Evolutionary conservation across 169 alveolate species (phyloP), one percentile per base, ranked within the genome.

Genomic region (Cryptosporidium viatorum): DNA sequence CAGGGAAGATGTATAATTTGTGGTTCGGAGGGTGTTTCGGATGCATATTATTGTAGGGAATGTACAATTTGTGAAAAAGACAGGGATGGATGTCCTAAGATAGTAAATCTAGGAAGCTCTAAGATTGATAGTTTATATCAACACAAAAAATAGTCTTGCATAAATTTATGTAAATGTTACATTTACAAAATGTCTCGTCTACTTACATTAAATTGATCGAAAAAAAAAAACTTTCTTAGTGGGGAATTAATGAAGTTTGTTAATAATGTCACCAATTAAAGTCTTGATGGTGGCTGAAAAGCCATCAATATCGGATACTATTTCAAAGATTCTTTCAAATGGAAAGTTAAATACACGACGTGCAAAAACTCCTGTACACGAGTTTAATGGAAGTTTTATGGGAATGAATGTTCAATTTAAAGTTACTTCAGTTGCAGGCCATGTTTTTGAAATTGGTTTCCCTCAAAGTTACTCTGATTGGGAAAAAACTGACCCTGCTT

Each of bases 41-140:
- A 98, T 91, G 99, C 99, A 1, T 98, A 98, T 94, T 98, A 98
- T 91, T 98, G 99, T 91, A 97, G 96, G 92, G 99, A 97, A 91
- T 98, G 99, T 94, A 96, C 98, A 43, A 95, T 97, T 84, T 94
- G 98, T 85, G 99, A 98, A 92, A 98, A 97, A 92, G 99, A 98
- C 86, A 98, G 99, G 60, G 99, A 98, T 94, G 99, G 99, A 12
- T 98, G 99, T 86, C 99, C 99, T 4, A 98, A 97, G 93, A 98
- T 98, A 33, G 97, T 98, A 18, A 98, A 98, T 94, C 93, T 98
- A 71, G 99, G 99, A 14, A 95, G 98, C 68, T 99, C 99, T 21
- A 97, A 97, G 91, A 97, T 99, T 33, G 99, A 98, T 94, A 93
- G 96, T 71, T 97, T 97, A 94, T 98, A 98, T 89, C 99, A 97